Evolutionary conservation across 2,329 filamentous ascomycete genomes (phyloP).

Genomic region (Annulohypoxylon truncatum): DNA sequence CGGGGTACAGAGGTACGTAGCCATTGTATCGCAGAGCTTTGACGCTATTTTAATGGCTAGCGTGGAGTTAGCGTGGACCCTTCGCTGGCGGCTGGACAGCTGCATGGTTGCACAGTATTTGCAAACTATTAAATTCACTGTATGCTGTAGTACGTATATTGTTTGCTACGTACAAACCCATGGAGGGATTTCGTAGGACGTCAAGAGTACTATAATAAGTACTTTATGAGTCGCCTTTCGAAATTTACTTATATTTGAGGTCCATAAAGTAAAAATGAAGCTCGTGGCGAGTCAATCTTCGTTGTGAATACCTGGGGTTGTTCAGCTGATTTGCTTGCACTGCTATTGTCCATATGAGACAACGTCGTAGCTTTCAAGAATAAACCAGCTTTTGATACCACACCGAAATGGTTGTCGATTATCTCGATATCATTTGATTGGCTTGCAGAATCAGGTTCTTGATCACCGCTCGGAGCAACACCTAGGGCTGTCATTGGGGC

Average conservation of each 20-base stretch:
- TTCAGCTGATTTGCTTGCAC: not conserved
- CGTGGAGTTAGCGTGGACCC: constrained; percentile 1
- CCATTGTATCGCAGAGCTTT: constrained; percentile 20
- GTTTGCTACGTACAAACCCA: not conserved
- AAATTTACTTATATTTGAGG: not conserved
- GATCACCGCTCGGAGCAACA: constrained; percentile 41
- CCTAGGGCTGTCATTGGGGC: constrained; percentile 39
- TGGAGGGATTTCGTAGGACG: not conserved
- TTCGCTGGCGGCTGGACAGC: not conserved
- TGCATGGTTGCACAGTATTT: not conserved
- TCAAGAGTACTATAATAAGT: too few relatives aligned
- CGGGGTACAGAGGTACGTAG: not conserved
- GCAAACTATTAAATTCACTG: too few relatives aligned
- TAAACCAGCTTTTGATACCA: constrained; percentile 69
- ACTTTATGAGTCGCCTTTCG: not conserved
- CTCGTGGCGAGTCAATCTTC: constrained; percentile 47
- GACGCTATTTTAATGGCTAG: constrained; percentile 21
- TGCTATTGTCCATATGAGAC: constrained; percentile 9
- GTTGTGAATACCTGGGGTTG: constrained; percentile 41
- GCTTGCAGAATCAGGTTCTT: constrained; percentile 30
- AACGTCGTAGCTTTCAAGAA: constrained; percentile 54
- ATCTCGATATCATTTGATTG: constrained; percentile 45
- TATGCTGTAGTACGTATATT: not conserved
- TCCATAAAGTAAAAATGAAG: constrained; percentile 37
- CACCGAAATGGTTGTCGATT: constrained; percentile 66